A percentile compares a stretch with the other conserved stretches of the same genome.
Conservation (phyloP, 202 grass and related monocot species). For the Alloteropsis angusta region DNA sequence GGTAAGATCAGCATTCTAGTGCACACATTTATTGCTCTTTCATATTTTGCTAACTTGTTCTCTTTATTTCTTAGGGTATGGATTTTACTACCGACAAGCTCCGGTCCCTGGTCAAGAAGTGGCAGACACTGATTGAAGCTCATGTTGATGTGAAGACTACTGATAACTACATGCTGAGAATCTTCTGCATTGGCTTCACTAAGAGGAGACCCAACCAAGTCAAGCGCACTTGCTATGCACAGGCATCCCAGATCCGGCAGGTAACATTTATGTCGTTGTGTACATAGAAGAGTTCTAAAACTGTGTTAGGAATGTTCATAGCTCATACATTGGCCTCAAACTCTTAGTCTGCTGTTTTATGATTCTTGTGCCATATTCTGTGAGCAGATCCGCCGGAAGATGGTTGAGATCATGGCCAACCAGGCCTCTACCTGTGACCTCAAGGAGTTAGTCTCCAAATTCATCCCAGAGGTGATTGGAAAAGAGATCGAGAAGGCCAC, state of each 20-base stretch:
- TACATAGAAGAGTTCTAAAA: neutral
- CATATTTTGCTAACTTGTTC: neutral
- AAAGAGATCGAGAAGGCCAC: slow-evolving; percentile 96
- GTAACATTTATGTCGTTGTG: slow-evolving; percentile 15
- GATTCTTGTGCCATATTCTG: neutral
- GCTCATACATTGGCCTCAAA: neutral
- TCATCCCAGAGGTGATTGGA: slow-evolving; percentile 84
- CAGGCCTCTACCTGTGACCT: slow-evolving; percentile 74
- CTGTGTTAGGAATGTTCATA: neutral
- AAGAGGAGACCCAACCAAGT: slow-evolving; percentile 82
- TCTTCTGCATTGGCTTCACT: slow-evolving; percentile 89
- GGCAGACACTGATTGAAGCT: slow-evolving; percentile 85
- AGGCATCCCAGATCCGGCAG: slow-evolving; percentile 80
- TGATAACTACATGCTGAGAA: slow-evolving; percentile 67
- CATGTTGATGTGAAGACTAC: slow-evolving; percentile 92
- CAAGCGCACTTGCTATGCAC: slow-evolving; percentile 88
- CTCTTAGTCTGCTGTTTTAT: neutral
- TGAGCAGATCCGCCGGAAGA: slow-evolving; percentile 73
- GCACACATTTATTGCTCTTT: neutral
- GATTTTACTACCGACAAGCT: slow-evolving; percentile 79
- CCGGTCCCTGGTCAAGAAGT: slow-evolving; percentile 68
- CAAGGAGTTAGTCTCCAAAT: slow-evolving; percentile 80
- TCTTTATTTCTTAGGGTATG: slow-evolving; percentile 47
- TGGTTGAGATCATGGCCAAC: slow-evolving; percentile 93
- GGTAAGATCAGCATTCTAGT: slow-evolving; percentile 25